Percentiles rank a stretch among this genome's conserved stretches.
phyloP scores from a whole-genome alignment of 192 early-diverging fungal species.

The Jimgerdemannia flammicorona region DNA sequence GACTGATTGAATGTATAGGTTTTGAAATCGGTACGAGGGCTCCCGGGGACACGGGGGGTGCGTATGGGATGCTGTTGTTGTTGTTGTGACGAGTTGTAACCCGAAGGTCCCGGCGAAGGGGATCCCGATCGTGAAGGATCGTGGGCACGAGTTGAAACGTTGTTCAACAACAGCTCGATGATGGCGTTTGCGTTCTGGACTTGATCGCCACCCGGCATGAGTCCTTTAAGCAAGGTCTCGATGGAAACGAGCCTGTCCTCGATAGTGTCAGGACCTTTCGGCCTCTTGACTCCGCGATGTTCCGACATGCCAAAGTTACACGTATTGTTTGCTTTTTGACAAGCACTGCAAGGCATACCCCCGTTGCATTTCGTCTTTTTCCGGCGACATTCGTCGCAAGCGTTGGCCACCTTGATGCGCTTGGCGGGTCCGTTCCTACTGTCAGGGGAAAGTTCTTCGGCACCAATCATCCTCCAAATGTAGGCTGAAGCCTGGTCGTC shows the following conservation, averaged over 20 bases:
- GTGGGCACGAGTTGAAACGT: not conserved
- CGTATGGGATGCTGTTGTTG: not conserved
- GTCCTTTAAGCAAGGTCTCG: not conserved
- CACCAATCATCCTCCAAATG: not conserved
- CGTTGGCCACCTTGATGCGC: slow-evolving; percentile 57
- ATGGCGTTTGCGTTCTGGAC: not conserved
- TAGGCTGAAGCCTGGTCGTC: not conserved
- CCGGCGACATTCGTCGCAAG: slow-evolving; percentile 65
- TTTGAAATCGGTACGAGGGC: not conserved
- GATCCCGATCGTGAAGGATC: not conserved
- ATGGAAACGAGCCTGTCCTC: not conserved
- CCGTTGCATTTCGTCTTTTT: slow-evolving; percentile 56
- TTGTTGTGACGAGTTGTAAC: not conserved
- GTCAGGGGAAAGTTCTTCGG: not conserved
- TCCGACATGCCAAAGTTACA: not conserved
- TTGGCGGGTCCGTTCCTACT: slow-evolving; percentile 29
- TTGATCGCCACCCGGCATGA: not conserved
- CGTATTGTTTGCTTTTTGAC: not conserved
- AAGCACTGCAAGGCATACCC: not conserved
- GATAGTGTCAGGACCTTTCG: not conserved
- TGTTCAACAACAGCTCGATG: not conserved
- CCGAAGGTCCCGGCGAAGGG: not conserved
- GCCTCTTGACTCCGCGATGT: not conserved
- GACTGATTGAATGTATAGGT: not conserved
- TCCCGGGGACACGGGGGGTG: not conserved